These are phyloP conservation scores for Saccharomycopsis babjevae DNA, from an alignment of 805 yeast genomes.

Conservation along the genomic window DNA sequence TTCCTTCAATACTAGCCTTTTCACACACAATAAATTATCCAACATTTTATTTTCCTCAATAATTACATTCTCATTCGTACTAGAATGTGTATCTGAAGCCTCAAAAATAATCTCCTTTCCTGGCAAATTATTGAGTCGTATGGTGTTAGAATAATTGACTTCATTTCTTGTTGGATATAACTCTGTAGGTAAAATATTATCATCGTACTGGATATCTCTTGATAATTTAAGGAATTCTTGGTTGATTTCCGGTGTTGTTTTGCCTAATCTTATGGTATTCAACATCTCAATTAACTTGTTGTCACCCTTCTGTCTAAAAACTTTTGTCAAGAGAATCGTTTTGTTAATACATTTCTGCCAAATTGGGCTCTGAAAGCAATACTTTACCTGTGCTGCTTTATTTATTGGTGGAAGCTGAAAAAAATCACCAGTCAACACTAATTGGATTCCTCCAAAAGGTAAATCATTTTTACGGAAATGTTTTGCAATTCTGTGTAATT, in stretches of 20 bases:
- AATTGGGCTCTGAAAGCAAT: conserved; percentile 63
- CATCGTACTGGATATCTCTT: conserved; percentile 49
- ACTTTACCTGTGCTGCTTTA: conserved; percentile 34
- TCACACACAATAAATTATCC: conserved; percentile 63
- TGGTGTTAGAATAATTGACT: conserved; percentile 65
- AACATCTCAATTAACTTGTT: conserved; percentile 63
- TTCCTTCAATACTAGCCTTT: conserved; percentile 51
- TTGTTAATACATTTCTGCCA: conserved; percentile 59
- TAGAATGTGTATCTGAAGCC: conserved; percentile 34
- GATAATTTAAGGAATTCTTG: conserved; percentile 40
- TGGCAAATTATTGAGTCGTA: conserved; percentile 38
- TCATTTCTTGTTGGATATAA: conserved; percentile 78
- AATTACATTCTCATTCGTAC: conserved; percentile 19
- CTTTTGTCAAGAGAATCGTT: conserved; percentile 64
- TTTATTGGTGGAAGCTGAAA: conserved; percentile 78
- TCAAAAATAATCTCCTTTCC: conserved; percentile 37
- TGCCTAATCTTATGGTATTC: conserved; percentile 71
- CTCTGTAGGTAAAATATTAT: conserved; percentile 84
- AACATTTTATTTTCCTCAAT: conserved; percentile 27
- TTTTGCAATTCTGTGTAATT: conserved; percentile 62
- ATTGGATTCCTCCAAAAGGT: conserved; percentile 93
- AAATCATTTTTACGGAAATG: conserved; percentile 33
- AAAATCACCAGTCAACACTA: conserved; percentile 89
- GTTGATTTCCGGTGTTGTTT: conserved; percentile 40
- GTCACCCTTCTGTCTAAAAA: conserved; percentile 86